Evolutionary conservation across 164 flowering plant genomes (phyloP), one percentile per base, ranked within the genome.

Genomic region (Stephania japonica): DNA sequence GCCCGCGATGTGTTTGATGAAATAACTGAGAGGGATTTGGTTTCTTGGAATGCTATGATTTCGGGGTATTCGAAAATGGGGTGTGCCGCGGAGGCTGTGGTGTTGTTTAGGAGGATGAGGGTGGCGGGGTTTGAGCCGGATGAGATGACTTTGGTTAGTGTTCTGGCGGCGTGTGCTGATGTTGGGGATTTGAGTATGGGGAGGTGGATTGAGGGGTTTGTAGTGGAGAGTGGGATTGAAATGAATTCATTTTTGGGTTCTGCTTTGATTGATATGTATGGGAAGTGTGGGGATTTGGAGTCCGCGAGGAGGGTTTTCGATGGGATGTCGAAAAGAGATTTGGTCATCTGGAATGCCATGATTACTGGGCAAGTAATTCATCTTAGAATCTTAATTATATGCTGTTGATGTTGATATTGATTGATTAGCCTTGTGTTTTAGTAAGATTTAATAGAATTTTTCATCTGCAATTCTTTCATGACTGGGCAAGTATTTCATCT

Each of bases 91-190:
- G 70, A 68, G 32, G 70, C 70, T 6, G 56, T 68, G 44, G 38
- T 47, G 70, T n/a, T 68, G 70, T 68, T 68, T 68, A 43, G 56
- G 70, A 68, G 70, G 32, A 68, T 68, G 70, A 68, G 70, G 23
- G 70, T 68, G 56, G 70, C 70, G 5, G 70, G 70, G 8, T 68
- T 42, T 9, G 25, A 68, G 16, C 70, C 70, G 10, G 70, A 68
- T 44, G 70, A 68, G 70, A 68, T 68, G 70, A 68, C 70, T 68
- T 68, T 68, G 70, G 70, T 68, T n/a, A 68, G 70, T 68, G 70
- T 68, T 68, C 23, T 68, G 13, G 70, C 56, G 4, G 70, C 70
- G 19, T 68, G 70, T 68, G 70, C 53, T 43, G 56, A 68, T 68
- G 26, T 68, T 10, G 70, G 70, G 56, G 70, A 68, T 25, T 43